These are phyloP conservation scores for Lasiosphaeriaceae sp. DNA, from an alignment of 495 filamentous ascomycete species.

Conservation along the genomic window DNA sequence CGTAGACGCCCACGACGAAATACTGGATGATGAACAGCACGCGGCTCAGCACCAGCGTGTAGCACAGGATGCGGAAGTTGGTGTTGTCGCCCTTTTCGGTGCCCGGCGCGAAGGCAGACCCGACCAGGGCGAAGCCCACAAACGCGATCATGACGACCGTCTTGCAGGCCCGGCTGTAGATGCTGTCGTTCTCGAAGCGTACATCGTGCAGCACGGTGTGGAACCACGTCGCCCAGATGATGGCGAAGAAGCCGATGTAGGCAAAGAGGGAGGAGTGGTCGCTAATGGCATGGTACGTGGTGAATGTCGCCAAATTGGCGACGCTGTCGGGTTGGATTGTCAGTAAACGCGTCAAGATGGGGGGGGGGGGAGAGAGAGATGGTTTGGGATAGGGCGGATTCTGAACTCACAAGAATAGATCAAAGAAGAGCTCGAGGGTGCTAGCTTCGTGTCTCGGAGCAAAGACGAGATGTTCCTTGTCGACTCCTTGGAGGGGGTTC, in stretches of 20 bases:
- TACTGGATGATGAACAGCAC: conserved; percentile 58
- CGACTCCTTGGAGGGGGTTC: conserved; percentile 23
- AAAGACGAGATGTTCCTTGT: conserved; percentile 21
- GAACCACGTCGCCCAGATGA: conserved; percentile 72
- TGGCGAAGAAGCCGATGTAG: conserved; percentile 25
- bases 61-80: conserved; percentile 27
- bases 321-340: conserved; percentile 27
- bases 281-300: conserved; percentile 47
- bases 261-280: conserved; percentile 23
- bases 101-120: conserved; percentile 48
- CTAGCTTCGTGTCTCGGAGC: conserved; percentile 45
- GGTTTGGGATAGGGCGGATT: no score
- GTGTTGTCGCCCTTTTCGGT: conserved; percentile 27
- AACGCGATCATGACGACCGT: conserved; percentile 59
- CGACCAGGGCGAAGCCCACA: conserved; percentile 61
- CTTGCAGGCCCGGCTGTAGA: conserved; percentile 63
- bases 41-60: conserved; percentile 30
- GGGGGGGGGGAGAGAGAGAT: no score
- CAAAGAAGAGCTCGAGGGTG: conserved; percentile 56
- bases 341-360: no score
- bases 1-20: conserved; percentile 41
- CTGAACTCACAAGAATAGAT: conserved; percentile 48
- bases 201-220: conserved; percentile 66
- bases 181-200: conserved; percentile 63
- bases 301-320: conserved; percentile 57